Base-by-base conservation (phyloP, 192 early-diverging fungal genomes). In the Podila clonocystis region DNA sequence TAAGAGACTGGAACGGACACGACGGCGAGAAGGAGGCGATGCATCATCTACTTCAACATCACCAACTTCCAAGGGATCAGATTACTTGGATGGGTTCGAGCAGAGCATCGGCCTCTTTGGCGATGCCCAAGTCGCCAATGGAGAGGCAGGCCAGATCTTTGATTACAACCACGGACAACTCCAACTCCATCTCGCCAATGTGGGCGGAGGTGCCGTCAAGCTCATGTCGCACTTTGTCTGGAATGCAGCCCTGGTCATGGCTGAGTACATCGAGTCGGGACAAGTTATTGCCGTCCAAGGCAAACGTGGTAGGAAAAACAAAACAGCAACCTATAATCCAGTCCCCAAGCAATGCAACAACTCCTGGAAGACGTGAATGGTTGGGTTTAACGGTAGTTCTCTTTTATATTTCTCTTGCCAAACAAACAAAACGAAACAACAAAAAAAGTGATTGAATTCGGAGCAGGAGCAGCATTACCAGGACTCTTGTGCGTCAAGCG, bases 221-320 rank as follows among this genome's bases (percentile, higher is more conserved):
- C 45, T 79, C 11, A 79, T 79, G 76, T 79, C 76, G 31, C 76
- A 79, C 24, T 79, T 67, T 55, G 70, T 79, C 30, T 79, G 76
- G 76, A 79, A 79, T 68, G 69, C 76, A 0, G 76, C 76, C 5
- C 58, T 79, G 31, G 61, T 79, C 30, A 79, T 79, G 76, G 76
- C 65, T 0, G 76, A 79, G 24, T 79, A 79, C 45, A 72, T 79
- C 72, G 76, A 79, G 13, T 58, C 59, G 15, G 70, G 58, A 7
- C 28, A 72, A 4, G 33, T 68, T 0, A 63, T 79, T 29, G 62
- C 64, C 36, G 55, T 79, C 49, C 65, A 48, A 30, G 76, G 70
- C 28, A 60, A 72, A n/a, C 64, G 76, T 59, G 76, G 76, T 72
- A 75, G n/a, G 33, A n/a, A 31, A 36, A 31, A 36, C 57, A 58